Percentiles rank a stretch among this genome's conserved stretches.
These are phyloP conservation scores for Marvania coccoides DNA, from an alignment of 139 green algal species.

Conservation along the genomic window DNA sequence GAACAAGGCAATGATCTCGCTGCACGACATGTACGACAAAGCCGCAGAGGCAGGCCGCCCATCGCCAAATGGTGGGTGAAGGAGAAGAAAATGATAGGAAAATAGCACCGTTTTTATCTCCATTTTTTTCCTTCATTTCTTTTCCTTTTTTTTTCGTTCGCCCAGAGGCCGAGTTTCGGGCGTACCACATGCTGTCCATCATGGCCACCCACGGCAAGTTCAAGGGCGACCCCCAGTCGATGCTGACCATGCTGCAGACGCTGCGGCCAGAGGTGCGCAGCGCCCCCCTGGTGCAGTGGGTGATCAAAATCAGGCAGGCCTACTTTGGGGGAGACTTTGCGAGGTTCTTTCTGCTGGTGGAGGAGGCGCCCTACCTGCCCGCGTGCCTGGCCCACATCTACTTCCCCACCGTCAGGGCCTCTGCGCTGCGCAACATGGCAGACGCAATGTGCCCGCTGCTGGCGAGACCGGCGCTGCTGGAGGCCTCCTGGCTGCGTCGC, in stretches of 20 bases:
- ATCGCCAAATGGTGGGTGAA: slow-evolving; percentile 1
- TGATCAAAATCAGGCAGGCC: slow-evolving; percentile 11
- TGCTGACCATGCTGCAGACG: slow-evolving; percentile 22
- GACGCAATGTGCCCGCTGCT: slow-evolving; percentile 9
- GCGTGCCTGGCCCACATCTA: slow-evolving; percentile 57
- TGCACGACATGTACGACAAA: slow-evolving; percentile 64
- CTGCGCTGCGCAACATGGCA: slow-evolving; percentile 2
- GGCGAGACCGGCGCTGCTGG: background rate
- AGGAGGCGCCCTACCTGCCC: slow-evolving; percentile 48
- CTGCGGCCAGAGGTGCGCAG: slow-evolving; percentile 29
- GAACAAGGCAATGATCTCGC: slow-evolving; percentile 65
- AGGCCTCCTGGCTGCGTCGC: slow-evolving; percentile 18
- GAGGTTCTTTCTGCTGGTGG: slow-evolving; percentile 44
- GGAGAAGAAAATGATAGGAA: background rate
- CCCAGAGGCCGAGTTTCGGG: slow-evolving; percentile 60
- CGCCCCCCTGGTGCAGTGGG: slow-evolving; percentile 20
- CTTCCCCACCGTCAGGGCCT: slow-evolving; percentile 32
- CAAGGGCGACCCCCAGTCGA: slow-evolving; percentile 26
- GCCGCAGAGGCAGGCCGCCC: slow-evolving; percentile 13
- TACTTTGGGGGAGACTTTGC: slow-evolving; percentile 37
- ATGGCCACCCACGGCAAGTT: slow-evolving; percentile 64
- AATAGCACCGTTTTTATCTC: background rate
- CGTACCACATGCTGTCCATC: slow-evolving; percentile 62
- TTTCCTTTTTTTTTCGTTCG: too few relatives aligned
- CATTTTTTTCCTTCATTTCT: too few relatives aligned